Base-by-base conservation (phyloP, 768 basidiomycete species). In the Ramaria sp. region DNA sequence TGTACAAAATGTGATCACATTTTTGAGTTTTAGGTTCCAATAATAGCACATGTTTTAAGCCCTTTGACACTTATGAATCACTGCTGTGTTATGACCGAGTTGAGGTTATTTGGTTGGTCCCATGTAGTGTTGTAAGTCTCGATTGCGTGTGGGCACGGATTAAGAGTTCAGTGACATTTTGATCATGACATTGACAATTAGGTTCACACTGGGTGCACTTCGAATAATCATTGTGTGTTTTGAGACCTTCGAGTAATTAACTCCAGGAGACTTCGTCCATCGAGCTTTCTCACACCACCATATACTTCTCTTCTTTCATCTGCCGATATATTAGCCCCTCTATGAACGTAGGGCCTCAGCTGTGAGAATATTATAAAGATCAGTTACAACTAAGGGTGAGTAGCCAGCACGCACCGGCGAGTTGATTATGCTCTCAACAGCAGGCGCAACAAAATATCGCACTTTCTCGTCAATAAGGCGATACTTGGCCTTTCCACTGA, bases 361-460 rank as follows among this genome's bases (percentile, higher is more conserved):
- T 89, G 9, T 37, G 34, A 37, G 34, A 37, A 42, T 45, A 54
- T 51, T 51, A 51, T 31, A 37, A 31, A 55, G 13, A 11, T 20
- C 12, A 33, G 20, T 24, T 7, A 13, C 19, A 12, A 46, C 27
- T 27, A 27, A 27, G 5, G 4, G 24, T 19, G 53, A 38, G 11
- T 49, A 4, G 22, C 3, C 33, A 6, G 27, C 22, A 73, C 84
- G 63, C 63, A 86, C 84, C 41, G 74, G 71, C n/a, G 79, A 80
- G 33, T 67, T 70, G 30, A 73, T 68, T 54, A 91, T 81, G 43
- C 80, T 78, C 59, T 81, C 75, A 33, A 88, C 68, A 15, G 81
- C 76, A n/a, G 91, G 88, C 22, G 89, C 87, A 39, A 94, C 82
- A 60, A 84, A 91, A 51, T 89, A 79, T 64, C 91, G 77, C 50